These are phyloP conservation scores for Xerocomus minutiporus DNA, from an alignment of 1,284 basidiomycete genomes.

Conservation along the genomic window DNA sequence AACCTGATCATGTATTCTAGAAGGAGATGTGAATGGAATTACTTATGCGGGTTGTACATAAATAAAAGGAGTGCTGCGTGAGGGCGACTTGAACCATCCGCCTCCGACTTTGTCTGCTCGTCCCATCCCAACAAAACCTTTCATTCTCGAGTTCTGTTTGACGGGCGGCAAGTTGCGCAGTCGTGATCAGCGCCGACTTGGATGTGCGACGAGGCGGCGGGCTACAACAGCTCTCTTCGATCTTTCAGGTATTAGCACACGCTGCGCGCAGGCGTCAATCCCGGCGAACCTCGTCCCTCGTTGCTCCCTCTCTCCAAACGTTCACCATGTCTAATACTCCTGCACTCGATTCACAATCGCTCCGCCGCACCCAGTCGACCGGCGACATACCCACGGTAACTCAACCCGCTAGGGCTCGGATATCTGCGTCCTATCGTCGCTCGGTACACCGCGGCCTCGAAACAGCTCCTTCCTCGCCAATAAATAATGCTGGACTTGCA, in stretches of 20 bases:
- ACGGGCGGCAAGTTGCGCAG: constrained; percentile 11
- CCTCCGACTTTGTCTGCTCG: constrained; percentile 7
- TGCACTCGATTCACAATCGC: constrained; percentile 30
- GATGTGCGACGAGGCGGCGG: constrained; percentile 14
- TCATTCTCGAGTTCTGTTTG: constrained; percentile 1
- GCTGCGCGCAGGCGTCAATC: constrained; percentile 27
- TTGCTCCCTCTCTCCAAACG: constrained; percentile 14
- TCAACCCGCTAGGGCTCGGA: constrained; percentile 26
- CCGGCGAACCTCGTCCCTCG: constrained; percentile 14
- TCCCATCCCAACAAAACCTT: constrained; percentile 2
- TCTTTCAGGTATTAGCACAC: constrained; percentile 20
- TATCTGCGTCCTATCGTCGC: constrained; percentile 28
- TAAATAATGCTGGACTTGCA: constrained; percentile 12
- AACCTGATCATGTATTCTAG: constrained; percentile 31
- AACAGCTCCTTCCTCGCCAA: constrained; percentile 21
- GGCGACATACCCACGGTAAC: constrained; percentile 31
- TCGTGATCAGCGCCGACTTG: constrained; percentile 19
- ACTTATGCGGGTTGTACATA: constrained; percentile 12
- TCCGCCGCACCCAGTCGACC: constrained; percentile 36
- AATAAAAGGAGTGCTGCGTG: constrained; percentile 13
- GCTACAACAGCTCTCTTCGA: constrained; percentile 10
- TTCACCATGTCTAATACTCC: constrained; percentile 28
- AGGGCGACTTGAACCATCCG: constrained; percentile 3
- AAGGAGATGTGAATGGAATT: neutral
- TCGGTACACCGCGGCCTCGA: constrained; percentile 23